These are phyloP conservation scores for Aspergillus pseudoglaucus DNA, from an alignment of 2,329 filamentous ascomycete species.

Conservation along the genomic window DNA sequence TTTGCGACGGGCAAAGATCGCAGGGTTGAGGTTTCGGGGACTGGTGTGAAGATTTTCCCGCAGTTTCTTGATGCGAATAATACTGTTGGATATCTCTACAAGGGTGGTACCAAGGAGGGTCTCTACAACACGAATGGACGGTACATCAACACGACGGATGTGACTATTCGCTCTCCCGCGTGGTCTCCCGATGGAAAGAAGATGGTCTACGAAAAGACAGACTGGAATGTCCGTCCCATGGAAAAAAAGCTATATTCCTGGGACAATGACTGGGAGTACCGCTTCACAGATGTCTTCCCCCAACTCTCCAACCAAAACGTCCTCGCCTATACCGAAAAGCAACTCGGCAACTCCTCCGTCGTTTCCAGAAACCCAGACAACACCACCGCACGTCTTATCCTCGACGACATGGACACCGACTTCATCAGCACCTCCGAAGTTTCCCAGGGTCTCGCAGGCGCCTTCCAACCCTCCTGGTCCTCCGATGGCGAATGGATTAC, in stretches of 20 bases:
- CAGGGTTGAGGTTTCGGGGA: slow-evolving; percentile 21
- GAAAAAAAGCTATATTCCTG: slow-evolving; percentile 35
- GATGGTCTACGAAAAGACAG: slow-evolving; percentile 18
- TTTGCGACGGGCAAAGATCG: slow-evolving; percentile 33
- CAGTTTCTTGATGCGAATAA: slow-evolving; percentile 26
- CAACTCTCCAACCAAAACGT: slow-evolving; percentile 19
- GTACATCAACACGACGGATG: slow-evolving; percentile 3
- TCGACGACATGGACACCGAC: slow-evolving; percentile 15
- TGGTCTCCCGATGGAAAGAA: slow-evolving; percentile 31
- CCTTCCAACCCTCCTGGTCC: slow-evolving; percentile 38
- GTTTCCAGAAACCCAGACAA: slow-evolving; percentile 26
- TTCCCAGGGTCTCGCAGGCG: slow-evolving; percentile 25
- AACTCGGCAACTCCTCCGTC: slow-evolving; percentile 36
- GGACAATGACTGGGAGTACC: slow-evolving; percentile 38
- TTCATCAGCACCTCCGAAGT: slow-evolving; percentile 15
- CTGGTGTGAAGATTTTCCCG: slow-evolving; percentile 26
- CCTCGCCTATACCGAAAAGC: slow-evolving; percentile 34
- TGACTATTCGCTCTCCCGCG: slow-evolving; percentile 10
- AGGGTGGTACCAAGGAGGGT: slow-evolving; percentile 18
- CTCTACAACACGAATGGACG: slow-evolving; percentile 21
- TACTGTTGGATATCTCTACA: slow-evolving; percentile 15
- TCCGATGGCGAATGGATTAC: slow-evolving; percentile 33
- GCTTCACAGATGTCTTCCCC: slow-evolving; percentile 41
- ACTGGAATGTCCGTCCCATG: slow-evolving; percentile 26
- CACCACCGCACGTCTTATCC: slow-evolving; percentile 19